Evolutionary conservation across 1,284 basidiomycete genomes (phyloP).

Genomic region (Apiotrichum akiyoshidainum): DNA sequence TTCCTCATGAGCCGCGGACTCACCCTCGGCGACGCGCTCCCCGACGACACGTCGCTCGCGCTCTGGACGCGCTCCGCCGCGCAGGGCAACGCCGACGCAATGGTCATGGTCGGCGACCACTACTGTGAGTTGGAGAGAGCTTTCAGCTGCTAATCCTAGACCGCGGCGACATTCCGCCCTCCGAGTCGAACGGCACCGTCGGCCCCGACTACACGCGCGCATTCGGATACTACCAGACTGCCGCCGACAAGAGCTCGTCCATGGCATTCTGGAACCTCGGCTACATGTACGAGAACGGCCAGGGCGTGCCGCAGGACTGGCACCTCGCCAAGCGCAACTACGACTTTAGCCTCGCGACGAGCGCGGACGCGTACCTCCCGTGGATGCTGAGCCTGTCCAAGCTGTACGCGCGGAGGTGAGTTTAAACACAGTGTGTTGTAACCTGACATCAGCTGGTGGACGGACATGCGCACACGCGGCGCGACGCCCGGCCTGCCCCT

Average conservation of each 20-base stretch:
- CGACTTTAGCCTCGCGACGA: slow-evolving; percentile 81
- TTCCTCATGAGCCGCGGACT: slow-evolving; percentile 75
- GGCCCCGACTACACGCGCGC: slow-evolving; percentile 73
- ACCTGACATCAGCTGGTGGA: slow-evolving; percentile 38
- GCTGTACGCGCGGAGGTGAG: slow-evolving; percentile 64
- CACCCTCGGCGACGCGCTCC: background rate
- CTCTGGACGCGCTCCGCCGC: slow-evolving; percentile 93
- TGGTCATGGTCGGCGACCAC: slow-evolving; percentile 95
- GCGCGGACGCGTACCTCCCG: slow-evolving; percentile 73
- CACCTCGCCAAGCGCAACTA: slow-evolving; percentile 96
- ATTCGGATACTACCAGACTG: slow-evolving; percentile 83
- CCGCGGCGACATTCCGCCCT: slow-evolving; percentile 8
- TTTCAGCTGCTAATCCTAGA: slow-evolving; percentile 7
- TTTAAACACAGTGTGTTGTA: background rate
- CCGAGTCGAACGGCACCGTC: slow-evolving; percentile 31
- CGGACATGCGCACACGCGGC: slow-evolving; percentile 39
- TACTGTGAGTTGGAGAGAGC: slow-evolving; percentile 61
- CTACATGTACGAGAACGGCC: slow-evolving; percentile 97
- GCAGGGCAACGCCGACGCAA: slow-evolving; percentile 89
- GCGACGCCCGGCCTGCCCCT: slow-evolving; percentile 40
- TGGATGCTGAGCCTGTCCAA: slow-evolving; percentile 76
- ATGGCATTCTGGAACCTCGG: slow-evolving; percentile 98
- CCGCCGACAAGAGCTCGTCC: slow-evolving; percentile 83
- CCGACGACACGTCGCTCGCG: slow-evolving; percentile 61
- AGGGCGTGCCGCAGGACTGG: slow-evolving; percentile 89